Conservation (phyloP, 257 asterid species). For the Scutellaria minor region DNA sequence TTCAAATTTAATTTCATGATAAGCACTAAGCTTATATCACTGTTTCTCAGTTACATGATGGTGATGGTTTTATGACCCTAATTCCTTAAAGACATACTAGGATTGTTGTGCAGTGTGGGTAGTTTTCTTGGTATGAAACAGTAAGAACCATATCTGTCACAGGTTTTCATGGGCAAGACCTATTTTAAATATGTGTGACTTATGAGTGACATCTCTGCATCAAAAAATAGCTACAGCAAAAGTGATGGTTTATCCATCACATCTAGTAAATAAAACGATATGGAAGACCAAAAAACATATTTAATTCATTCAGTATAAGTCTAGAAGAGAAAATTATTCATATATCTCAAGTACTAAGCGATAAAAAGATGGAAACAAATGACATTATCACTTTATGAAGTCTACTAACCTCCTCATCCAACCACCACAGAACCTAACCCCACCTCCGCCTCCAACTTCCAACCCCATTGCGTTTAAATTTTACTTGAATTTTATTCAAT, state of each 20-base stretch:
- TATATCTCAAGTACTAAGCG: neutral
- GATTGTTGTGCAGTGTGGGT: too few species aligned
- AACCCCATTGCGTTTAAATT: neutral
- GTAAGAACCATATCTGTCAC: too few species aligned
- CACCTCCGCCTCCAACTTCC: neutral
- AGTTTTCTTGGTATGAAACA: too few species aligned
- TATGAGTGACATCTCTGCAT: too few species aligned
- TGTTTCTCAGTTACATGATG: too few species aligned
- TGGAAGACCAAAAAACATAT: neutral
- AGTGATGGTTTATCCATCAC: too few species aligned
- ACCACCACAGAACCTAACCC: neutral
- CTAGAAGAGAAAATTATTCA: neutral
- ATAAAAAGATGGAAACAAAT: neutral
- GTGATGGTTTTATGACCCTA: too few species aligned
- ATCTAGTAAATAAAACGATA: neutral
- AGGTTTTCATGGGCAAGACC: too few species aligned
- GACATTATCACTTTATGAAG: neutral
- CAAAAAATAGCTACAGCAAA: too few species aligned
- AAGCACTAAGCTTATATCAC: too few species aligned
- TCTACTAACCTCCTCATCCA: neutral
- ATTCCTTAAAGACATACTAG: too few species aligned
- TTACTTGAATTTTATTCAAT: neutral
- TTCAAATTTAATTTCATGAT: neutral
- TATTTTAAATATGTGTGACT: too few species aligned
- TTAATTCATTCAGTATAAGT: neutral